A percentile compares a stretch with the other conserved stretches of the same genome.
phyloP scores from a whole-genome alignment of 2,329 filamentous ascomycete genomes.

The Diatrype stigma region DNA sequence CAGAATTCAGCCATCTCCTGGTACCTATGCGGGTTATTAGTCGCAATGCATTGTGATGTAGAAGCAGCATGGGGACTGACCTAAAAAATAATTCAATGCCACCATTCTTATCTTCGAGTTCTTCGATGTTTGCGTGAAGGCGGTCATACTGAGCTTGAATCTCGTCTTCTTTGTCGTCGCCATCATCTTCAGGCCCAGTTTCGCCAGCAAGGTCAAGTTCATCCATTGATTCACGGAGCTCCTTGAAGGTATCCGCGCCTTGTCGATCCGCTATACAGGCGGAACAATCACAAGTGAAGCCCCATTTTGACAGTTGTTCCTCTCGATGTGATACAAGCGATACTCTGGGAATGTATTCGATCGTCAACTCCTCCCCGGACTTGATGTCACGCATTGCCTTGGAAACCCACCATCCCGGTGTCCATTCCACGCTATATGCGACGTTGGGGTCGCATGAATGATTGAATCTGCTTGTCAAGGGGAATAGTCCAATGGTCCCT shows the following conservation, averaged over 20 bases:
- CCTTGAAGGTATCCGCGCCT: too few species aligned
- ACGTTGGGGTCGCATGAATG: slow-evolving; percentile 12
- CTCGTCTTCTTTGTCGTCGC: too few species aligned
- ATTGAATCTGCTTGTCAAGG: slow-evolving; percentile 9
- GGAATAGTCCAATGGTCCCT: slow-evolving; percentile 1
- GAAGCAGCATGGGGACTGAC: too few species aligned
- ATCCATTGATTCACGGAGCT: too few species aligned
- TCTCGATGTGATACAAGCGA: neutral
- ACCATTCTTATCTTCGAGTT: too few species aligned
- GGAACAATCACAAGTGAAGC: slow-evolving; percentile 3
- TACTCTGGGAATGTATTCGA: slow-evolving; percentile 4
- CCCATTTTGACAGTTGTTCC: neutral
- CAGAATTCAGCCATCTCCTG: too few species aligned
- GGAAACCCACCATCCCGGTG: neutral
- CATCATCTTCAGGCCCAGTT: neutral
- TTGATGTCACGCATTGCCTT: slow-evolving; percentile 2
- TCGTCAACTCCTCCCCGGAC: slow-evolving; percentile 5
- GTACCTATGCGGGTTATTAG: too few species aligned
- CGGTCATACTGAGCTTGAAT: too few species aligned
- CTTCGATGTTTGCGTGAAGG: too few species aligned
- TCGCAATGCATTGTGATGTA: too few species aligned
- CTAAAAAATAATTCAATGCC: too few species aligned
- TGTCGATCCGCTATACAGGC: slow-evolving; percentile 2
- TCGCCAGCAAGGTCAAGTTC: neutral
- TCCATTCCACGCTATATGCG: neutral